A percentile compares a stretch with the other conserved stretches of the same genome.
These are phyloP conservation scores for Rhododendron simsii DNA, from an alignment of 148 eudicot species.

Conservation along the genomic window DNA sequence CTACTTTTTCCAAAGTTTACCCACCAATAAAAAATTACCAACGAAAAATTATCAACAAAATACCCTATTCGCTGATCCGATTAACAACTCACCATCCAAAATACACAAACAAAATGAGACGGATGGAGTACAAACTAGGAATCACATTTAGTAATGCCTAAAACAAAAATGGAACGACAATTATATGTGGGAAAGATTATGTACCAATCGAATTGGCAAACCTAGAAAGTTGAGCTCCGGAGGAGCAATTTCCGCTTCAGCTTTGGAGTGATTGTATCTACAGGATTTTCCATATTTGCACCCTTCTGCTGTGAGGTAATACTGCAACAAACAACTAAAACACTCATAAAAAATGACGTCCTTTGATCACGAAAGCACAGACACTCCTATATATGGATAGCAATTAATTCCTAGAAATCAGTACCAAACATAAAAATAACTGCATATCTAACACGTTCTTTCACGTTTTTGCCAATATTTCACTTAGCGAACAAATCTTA, in stretches of 20 bases:
- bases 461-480: background rate
- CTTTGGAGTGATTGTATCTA: slow-evolving; percentile 43
- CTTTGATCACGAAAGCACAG: background rate
- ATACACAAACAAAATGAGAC: background rate
- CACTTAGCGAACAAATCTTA: background rate
- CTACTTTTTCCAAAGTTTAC: background rate
- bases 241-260: slow-evolving; percentile 12
- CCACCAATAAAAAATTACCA: background rate
- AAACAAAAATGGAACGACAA: background rate
- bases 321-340: slow-evolving; percentile 28
- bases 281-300: slow-evolving; percentile 76
- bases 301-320: slow-evolving; percentile 48
- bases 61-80: background rate
- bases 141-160: background rate
- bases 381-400: background rate
- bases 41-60: background rate
- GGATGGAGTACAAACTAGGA: background rate
- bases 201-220: slow-evolving; percentile 49
- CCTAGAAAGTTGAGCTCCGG: slow-evolving; percentile 51
- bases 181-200: background rate
- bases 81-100: background rate
- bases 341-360: background rate
- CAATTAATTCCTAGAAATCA: background rate
- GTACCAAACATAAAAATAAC: background rate
- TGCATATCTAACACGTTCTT: background rate